Percentiles rank a stretch among this genome's conserved stretches.
These are phyloP conservation scores for Naumovozyma baii DNA, from an alignment of 805 yeast genomes.

Conservation along the genomic window DNA sequence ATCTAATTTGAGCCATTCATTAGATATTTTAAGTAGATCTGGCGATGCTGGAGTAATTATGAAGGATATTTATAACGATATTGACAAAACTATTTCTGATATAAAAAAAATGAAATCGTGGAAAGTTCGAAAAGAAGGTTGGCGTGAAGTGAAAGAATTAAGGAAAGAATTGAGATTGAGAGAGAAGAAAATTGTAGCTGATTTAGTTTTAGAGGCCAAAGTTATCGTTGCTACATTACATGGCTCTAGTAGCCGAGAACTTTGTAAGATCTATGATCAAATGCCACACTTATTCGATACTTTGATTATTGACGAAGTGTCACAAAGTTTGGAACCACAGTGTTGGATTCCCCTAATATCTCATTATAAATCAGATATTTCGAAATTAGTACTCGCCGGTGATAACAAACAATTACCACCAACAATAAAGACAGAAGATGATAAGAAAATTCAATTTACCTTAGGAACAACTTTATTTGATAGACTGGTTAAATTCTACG, in stretches of 20 bases:
- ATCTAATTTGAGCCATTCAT: conserved; percentile 54
- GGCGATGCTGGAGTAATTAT: conserved; percentile 52
- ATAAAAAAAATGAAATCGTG: conserved; percentile 54
- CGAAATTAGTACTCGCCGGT: conserved; percentile 73
- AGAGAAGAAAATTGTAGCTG: conserved; percentile 52
- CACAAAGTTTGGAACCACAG: conserved; percentile 89
- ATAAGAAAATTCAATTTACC: conserved; percentile 33
- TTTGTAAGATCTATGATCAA: conserved; percentile 41
- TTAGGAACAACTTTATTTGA: conserved; percentile 73
- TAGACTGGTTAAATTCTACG: conserved; percentile 46
- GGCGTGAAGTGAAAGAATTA: conserved; percentile 56
- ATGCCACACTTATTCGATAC: conserved; percentile 51
- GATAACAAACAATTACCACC: conserved; percentile 92
- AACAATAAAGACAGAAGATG: conserved; percentile 54
- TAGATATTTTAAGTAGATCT: conserved; percentile 58
- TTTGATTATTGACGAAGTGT: conserved; percentile 86
- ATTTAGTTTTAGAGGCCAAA: conserved; percentile 48
- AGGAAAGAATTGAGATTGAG: conserved; percentile 60
- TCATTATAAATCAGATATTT: conserved; percentile 42
- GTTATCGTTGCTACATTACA: conserved; percentile 81
- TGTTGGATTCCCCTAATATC: conserved; percentile 88
- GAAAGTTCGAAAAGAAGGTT: conserved; percentile 54
- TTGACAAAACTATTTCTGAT: conserved; percentile 47
- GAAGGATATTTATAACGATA: conserved; percentile 61
- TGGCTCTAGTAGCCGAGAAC: conserved; percentile 70